phyloP scores from a whole-genome alignment of 306 rosid genomes.

The Clitoria ternatea region DNA sequence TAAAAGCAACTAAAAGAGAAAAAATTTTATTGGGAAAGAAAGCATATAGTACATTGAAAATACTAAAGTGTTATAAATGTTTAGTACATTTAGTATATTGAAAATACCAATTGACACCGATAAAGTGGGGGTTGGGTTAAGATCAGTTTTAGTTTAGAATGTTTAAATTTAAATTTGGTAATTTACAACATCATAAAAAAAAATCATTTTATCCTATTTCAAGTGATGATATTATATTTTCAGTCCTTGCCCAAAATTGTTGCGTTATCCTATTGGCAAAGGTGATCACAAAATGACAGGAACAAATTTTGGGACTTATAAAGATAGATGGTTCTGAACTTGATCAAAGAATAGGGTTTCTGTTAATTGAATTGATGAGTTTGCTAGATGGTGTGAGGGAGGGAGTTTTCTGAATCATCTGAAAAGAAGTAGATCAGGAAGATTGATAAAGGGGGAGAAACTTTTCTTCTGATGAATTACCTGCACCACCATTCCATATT shows the following conservation, averaged over 20 bases:
- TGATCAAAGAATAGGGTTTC: neutral
- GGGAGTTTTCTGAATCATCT: neutral
- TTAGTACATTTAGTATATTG: no score
- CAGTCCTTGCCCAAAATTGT: neutral
- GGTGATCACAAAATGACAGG: conserved; percentile 6
- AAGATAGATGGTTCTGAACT: neutral
- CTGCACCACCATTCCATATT: neutral
- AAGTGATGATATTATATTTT: neutral
- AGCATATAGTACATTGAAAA: no score
- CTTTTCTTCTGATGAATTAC: neutral
- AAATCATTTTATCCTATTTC: neutral
- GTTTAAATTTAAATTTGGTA: neutral
- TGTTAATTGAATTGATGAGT: neutral
- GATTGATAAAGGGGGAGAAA: neutral
- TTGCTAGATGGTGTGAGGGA: neutral
- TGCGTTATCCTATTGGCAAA: neutral
- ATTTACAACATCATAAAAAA: neutral
- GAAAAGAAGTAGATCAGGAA: conserved; percentile 1
- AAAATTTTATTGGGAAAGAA: no score
- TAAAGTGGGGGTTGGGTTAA: neutral
- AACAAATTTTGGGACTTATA: neutral
- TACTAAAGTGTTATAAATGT: no score
- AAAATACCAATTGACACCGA: neutral
- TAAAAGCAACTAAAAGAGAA: no score
- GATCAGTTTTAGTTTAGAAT: neutral